Base-by-base conservation (phyloP, 1,284 basidiomycete species). In the Garcileccinum viscosum region DNA sequence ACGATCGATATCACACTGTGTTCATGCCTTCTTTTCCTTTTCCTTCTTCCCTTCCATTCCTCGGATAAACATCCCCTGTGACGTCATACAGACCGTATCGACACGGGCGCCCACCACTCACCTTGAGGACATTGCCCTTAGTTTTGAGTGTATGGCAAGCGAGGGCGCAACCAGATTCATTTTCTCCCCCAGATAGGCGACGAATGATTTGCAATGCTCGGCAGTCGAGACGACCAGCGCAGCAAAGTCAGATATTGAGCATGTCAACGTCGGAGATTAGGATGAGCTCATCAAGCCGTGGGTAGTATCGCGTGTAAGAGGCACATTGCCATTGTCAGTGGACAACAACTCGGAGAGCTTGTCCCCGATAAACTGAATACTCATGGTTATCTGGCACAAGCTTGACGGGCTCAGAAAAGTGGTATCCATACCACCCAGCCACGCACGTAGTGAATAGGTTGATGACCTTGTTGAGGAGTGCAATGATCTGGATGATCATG, bases 401-500 rank as follows among this genome's bases (percentile, higher is more conserved):
- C 77, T 90, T 93, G 84, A 98, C 90, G 73, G 99, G 93, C 84
- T 99, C 98, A 64, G 97, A 97, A 87, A 98, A 99, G 83, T 99
- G 98, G 87, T 98, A 99, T n/a, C 98, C 97, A 82, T 99, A 99
- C 98, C 98, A 99, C 82, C 99, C 97, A 75, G 97, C 89, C 66
- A 98, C 92, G 66, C 97, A 94, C 97, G 99, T 99, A 33, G 96
- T 94, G 81, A 99, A 99, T 33, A 97, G 92, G 86, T 99, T 99
- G 81, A 99, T 96, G 82, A 99, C 97, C 88, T 99, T 99, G 90
- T 99, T 97, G 77, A 99, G 94, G 67, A 99, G 91, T 3, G 97
- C 95, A 79, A 99, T 99, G 66, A 97, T 97, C 84, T 99, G 98
- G 79, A 99, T 99, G 85, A 99, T 99, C 97, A 99, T 99, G 87